A percentile compares a stretch with the other conserved stretches of the same genome.
Conservation (phyloP, 2,329 filamentous ascomycete species). For the Stachybotrys elegans region DNA sequence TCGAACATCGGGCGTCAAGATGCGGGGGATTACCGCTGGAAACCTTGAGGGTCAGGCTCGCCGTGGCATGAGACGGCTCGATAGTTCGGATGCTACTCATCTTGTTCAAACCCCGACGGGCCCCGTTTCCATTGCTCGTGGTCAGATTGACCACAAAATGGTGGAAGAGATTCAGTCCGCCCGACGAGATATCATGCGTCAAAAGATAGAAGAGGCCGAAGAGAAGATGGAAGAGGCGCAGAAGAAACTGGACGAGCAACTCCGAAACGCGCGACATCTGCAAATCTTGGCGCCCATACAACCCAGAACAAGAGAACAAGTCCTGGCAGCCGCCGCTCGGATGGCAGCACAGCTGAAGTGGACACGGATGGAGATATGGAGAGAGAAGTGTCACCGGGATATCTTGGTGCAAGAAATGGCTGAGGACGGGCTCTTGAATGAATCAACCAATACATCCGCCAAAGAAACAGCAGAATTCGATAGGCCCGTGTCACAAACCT, state of each 20-base stretch:
- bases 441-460: constrained; percentile 11
- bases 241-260: constrained; percentile 73
- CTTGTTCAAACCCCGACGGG: constrained; percentile 66
- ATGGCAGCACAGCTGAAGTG: constrained; percentile 88
- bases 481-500: constrained; percentile 20
- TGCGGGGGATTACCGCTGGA: constrained; percentile 79
- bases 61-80: constrained; percentile 66
- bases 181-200: constrained; percentile 73
- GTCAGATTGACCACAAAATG: constrained; percentile 74
- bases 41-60: constrained; percentile 78
- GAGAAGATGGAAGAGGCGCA: constrained; percentile 69
- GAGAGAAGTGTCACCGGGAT: constrained; percentile 82
- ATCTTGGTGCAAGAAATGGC: constrained; percentile 81
- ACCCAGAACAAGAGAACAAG: constrained; percentile 79
- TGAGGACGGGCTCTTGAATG: constrained; percentile 51
- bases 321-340: constrained; percentile 77
- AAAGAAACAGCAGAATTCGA: constrained; percentile 18
- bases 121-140: constrained; percentile 67
- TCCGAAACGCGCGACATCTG: constrained; percentile 86
- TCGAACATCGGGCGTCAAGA: constrained; percentile 82
- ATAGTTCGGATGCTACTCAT: constrained; percentile 55
- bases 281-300: constrained; percentile 86
- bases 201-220: constrained; percentile 79
- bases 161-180: constrained; percentile 81
- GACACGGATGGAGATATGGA: constrained; percentile 93